Conservation (phyloP, 768 basidiomycete species). For the Boletus barrowsii region DNA sequence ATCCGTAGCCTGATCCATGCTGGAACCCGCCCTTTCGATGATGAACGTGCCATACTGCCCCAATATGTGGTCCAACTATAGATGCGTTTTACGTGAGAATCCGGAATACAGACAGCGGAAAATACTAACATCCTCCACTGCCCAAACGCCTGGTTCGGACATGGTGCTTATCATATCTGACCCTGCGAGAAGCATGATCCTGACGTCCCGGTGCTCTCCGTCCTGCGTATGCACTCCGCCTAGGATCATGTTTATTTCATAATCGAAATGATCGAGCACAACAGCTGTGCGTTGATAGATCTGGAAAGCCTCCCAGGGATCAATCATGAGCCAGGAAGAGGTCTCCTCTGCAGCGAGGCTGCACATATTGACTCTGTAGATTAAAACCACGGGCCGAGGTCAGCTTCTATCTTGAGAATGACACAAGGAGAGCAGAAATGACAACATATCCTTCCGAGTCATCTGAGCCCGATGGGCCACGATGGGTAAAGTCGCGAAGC, state of each 20-base stretch:
- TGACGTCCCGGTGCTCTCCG: slow-evolving; percentile 71
- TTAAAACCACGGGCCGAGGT: slow-evolving; percentile 18
- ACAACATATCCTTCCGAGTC: slow-evolving; percentile 6
- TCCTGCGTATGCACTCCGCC: slow-evolving; percentile 76
- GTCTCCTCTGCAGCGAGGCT: slow-evolving; percentile 87
- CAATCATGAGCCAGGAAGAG: slow-evolving; percentile 93
- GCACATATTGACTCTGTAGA: slow-evolving; percentile 78
- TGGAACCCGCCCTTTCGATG: slow-evolving; percentile 92
- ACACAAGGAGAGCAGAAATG: neutral
- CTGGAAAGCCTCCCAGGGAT: slow-evolving; percentile 96
- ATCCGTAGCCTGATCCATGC: slow-evolving; percentile 80
- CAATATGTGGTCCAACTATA: slow-evolving; percentile 93
- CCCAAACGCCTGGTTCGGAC: slow-evolving; percentile 98
- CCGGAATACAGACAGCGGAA: slow-evolving; percentile 5
- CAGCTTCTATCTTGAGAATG: slow-evolving; percentile 16
- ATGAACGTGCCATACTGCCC: slow-evolving; percentile 94
- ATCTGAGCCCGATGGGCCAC: slow-evolving; percentile 4
- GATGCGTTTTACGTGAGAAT: slow-evolving; percentile 6
- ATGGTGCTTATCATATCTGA: slow-evolving; percentile 97
- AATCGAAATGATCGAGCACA: slow-evolving; percentile 95
- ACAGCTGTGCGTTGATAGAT: slow-evolving; percentile 94
- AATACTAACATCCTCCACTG: slow-evolving; percentile 80
- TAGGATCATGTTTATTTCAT: slow-evolving; percentile 83
- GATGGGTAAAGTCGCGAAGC: slow-evolving; percentile 10
- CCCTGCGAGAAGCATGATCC: slow-evolving; percentile 94